These are phyloP conservation scores for Clarireedia paspali DNA, from an alignment of 2,329 filamentous ascomycete genomes.

Conservation along the genomic window DNA sequence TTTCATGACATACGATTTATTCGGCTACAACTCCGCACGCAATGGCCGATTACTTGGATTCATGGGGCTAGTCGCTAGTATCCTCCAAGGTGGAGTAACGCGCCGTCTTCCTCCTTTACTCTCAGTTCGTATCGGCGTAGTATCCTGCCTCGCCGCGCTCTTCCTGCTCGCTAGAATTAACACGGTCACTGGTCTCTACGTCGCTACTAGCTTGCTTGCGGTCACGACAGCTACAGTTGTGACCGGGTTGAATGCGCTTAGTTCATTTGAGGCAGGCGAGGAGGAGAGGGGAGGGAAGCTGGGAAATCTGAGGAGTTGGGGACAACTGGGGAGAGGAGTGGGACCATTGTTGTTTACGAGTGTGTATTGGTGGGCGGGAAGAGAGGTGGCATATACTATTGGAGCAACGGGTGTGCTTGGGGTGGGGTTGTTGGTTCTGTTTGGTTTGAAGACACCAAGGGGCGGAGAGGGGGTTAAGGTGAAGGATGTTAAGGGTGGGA, in stretches of 20 bases:
- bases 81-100: conserved; percentile 91
- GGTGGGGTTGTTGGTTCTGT: conserved; percentile 65
- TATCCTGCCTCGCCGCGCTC: conserved; percentile 73
- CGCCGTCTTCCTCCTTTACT: conserved; percentile 74
- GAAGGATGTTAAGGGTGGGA: conserved; percentile 14
- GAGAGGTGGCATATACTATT: conserved; percentile 74
- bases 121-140: conserved; percentile 71
- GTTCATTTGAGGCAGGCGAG: conserved; percentile 78
- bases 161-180: conserved; percentile 65
- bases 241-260: conserved; percentile 83
- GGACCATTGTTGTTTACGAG: conserved; percentile 89
- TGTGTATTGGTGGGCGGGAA: conserved; percentile 96
- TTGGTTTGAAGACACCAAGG: conserved; percentile 48
- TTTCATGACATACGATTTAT: conserved; percentile 95
- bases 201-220: conserved; percentile 75
- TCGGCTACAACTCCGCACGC: conserved; percentile 68
- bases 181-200: conserved; percentile 65
- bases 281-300: conserved; percentile 79
- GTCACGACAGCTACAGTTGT: conserved; percentile 92
- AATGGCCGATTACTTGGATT: conserved; percentile 84
- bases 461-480: conserved; percentile 22
- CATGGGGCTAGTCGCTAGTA: conserved; percentile 80
- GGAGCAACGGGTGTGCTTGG: conserved; percentile 74
- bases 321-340: conserved; percentile 79
- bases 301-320: conserved; percentile 72